phyloP scores from a whole-genome alignment of 257 asterid species.

The Asclepias syriaca region DNA sequence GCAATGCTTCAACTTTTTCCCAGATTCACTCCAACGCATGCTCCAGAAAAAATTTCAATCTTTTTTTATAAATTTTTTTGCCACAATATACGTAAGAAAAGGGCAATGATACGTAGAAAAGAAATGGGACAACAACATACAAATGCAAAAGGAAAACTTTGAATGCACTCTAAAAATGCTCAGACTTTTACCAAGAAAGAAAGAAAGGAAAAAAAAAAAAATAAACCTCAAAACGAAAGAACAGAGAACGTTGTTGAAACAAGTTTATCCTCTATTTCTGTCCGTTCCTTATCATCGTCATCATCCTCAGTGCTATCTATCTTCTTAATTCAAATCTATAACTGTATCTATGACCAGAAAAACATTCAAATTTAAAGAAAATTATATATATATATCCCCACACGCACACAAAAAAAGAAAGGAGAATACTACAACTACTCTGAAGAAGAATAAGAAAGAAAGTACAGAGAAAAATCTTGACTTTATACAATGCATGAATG shows the following conservation, averaged over 20 bases:
- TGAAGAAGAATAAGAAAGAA: constrained; percentile 8
- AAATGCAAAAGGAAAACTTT: constrained; percentile 15
- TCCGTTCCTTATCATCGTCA: background rate
- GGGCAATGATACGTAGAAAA: constrained; percentile 14
- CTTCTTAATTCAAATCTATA: background rate
- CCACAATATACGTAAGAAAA: constrained; percentile 22
- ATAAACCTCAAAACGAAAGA: constrained; percentile 14
- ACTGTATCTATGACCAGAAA: background rate
- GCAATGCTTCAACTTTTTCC: constrained; percentile 31
- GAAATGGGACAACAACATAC: constrained; percentile 19
- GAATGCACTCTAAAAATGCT: constrained; percentile 17
- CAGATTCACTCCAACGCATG: constrained; percentile 38
- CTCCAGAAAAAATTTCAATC: background rate
- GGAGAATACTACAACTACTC: too few relatives aligned
- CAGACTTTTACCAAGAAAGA: constrained; percentile 13
- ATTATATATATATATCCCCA: constrained; percentile 7
- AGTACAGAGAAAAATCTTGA: constrained; percentile 19
- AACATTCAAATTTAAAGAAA: constrained; percentile 30
- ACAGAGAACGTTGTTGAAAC: background rate
- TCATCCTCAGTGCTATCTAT: background rate
- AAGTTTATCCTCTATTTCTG: background rate
- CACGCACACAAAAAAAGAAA: too few relatives aligned
- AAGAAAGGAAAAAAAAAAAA: background rate
- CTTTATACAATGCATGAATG: constrained; percentile 36
- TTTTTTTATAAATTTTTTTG: background rate